These are phyloP conservation scores for Salvia rosmarinus DNA, from an alignment of 257 asterid species.

Conservation along the genomic window DNA sequence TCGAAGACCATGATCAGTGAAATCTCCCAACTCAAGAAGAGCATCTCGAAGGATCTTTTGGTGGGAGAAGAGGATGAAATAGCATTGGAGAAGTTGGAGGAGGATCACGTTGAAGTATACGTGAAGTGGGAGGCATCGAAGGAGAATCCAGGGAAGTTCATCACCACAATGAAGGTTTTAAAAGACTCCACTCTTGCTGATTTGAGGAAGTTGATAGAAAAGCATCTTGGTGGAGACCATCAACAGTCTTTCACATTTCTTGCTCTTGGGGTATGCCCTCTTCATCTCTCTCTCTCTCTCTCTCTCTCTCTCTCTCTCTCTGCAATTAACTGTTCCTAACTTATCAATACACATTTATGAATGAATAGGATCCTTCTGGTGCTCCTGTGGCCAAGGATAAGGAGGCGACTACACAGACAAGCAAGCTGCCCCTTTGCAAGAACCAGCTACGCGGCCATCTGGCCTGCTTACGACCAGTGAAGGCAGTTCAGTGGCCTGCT, in stretches of 20 bases:
- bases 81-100: slow-evolving; percentile 39
- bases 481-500: slow-evolving; percentile 36
- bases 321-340: too few species aligned
- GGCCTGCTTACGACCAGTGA: slow-evolving; percentile 62
- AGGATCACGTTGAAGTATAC: slow-evolving; percentile 53
- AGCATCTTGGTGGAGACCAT: slow-evolving; percentile 62
- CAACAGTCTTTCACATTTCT: slow-evolving; percentile 69
- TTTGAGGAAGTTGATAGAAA: slow-evolving; percentile 78
- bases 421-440: slow-evolving; percentile 71
- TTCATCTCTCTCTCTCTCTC: not conserved
- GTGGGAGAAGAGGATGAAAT: slow-evolving; percentile 29
- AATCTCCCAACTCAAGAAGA: slow-evolving; percentile 28
- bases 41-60: slow-evolving; percentile 31
- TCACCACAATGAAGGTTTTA: slow-evolving; percentile 59
- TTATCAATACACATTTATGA: not conserved
- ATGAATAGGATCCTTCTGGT: slow-evolving; percentile 67
- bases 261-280: slow-evolving; percentile 51
- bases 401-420: slow-evolving; percentile 49
- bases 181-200: slow-evolving; percentile 82
- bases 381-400: slow-evolving; percentile 69
- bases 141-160: slow-evolving; percentile 70
- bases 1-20: slow-evolving; percentile 9
- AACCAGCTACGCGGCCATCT: slow-evolving; percentile 56
- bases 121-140: slow-evolving; percentile 88
- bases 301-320: slow-evolving; percentile 5